These are phyloP conservation scores for Apophysomyces elegans DNA, from an alignment of 371 early-diverging fungal species.

Conservation along the genomic window DNA sequence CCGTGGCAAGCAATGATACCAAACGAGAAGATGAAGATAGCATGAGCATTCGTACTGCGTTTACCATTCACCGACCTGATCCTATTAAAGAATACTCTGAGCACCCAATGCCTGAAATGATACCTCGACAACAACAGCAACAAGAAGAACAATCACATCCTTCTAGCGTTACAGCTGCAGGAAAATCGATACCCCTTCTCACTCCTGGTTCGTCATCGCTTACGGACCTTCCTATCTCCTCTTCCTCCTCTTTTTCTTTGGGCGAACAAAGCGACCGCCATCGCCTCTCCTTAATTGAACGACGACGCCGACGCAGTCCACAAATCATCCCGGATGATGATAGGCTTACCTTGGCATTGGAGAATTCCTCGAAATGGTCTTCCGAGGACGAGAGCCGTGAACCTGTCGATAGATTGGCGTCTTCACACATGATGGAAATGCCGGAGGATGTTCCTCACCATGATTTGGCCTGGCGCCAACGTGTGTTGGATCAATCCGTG, in stretches of 20 bases:
- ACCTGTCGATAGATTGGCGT: background rate
- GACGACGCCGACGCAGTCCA: slow-evolving; percentile 5
- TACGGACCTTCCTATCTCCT: slow-evolving; percentile 5
- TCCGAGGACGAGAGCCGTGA: background rate
- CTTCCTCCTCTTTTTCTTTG: slow-evolving; percentile 6
- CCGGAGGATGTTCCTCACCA: background rate
- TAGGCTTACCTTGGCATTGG: slow-evolving; percentile 2
- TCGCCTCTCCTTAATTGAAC: slow-evolving; percentile 7
- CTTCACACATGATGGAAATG: background rate
- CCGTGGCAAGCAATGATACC: slow-evolving; percentile 10
- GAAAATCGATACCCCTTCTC: slow-evolving; percentile 15
- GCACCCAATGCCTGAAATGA: background rate
- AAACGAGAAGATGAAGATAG: background rate
- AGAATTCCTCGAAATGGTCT: background rate
- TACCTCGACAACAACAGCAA: slow-evolving; percentile 7
- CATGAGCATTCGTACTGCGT: background rate
- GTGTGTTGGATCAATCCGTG: slow-evolving; percentile 6
- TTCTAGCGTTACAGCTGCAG: slow-evolving; percentile 1
- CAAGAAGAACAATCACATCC: slow-evolving; percentile 13
- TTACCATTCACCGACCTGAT: background rate
- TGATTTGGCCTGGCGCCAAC: slow-evolving; percentile 15
- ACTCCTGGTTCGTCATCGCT: slow-evolving; percentile 9
- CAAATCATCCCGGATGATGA: slow-evolving; percentile 6
- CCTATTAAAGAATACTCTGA: background rate
- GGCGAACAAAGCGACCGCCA: background rate